Evolutionary conservation across 768 basidiomycete genomes (phyloP), one percentile per base, ranked within the genome.

Genomic region (Lactarius quietus): DNA sequence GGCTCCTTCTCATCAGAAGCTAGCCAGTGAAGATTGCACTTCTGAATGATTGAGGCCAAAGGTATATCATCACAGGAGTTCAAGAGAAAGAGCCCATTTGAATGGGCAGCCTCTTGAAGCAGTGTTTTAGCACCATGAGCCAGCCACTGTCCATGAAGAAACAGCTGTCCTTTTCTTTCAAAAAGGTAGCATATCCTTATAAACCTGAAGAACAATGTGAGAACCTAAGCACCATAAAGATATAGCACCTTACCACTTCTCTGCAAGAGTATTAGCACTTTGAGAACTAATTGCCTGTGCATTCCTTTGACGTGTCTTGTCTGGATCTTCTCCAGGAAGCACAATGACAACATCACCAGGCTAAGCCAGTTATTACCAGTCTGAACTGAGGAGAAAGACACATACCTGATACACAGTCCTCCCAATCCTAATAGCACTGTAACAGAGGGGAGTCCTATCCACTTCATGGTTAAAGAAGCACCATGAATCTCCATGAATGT

Each of bases 71-170:
- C 84, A 68, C 90, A 92, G 7, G 79, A 76, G 28, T 83, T 74
- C 63, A 86, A 76, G 12, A 83, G 76, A 69, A 81, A 88, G 0
- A 91, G 76, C 0, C 82, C 79, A 64, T 83, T 81, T 0, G 88
- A 79, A 62, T 92, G 88, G 0, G 88, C 80, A 0, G 82, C 80
- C 69, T 92, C 85, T 68, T 89, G 86, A 1, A 90, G 76, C 12
- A 88, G 68, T 0, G 87, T 90, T 68, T 86, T 84, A 23, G 80
- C 83, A 12, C 85, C 85, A 75, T 89, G 90, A 9, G 78, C 75
- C 63, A 84, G 80, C n/a, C 90, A 92, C 62, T 88, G 86, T 1
- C 82, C 88, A 73, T 92, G 90, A 61, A 88, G 86, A 75, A 78
- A 81, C 70, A 85, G 86, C 60, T 69, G 69, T 12, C 69, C 74